These are phyloP conservation scores for Selenicereus undatus DNA, from an alignment of 148 eudicot species.

Conservation along the genomic window DNA sequence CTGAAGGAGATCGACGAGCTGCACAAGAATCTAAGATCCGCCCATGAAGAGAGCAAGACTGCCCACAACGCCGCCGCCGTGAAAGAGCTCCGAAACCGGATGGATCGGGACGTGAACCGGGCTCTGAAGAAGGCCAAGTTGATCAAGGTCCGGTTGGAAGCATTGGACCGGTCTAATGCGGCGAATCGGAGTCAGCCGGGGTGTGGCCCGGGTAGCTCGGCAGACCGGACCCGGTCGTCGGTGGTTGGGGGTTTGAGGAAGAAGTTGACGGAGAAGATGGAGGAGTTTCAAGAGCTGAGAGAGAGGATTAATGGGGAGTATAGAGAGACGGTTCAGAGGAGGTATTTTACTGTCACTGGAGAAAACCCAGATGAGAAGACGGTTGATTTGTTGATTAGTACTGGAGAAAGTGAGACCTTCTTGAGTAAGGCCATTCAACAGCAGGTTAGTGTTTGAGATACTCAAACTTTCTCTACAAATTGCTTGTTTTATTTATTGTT, in stretches of 20 bases:
- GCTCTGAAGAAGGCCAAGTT: slow-evolving; percentile 67
- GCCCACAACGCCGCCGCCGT: slow-evolving; percentile 56
- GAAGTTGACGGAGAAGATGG: slow-evolving; percentile 68
- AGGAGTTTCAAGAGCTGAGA: slow-evolving; percentile 58
- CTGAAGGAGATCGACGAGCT: slow-evolving; percentile 51
- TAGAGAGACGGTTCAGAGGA: slow-evolving; percentile 69
- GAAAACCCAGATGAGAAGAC: slow-evolving; percentile 69
- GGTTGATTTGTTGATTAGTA: slow-evolving; percentile 60
- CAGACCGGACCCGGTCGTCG: slow-evolving; percentile 70
- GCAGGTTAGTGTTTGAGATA: slow-evolving; percentile 38
- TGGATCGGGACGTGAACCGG: slow-evolving; percentile 61
- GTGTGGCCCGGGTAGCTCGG: slow-evolving; percentile 82
- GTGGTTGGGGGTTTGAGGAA: slow-evolving; percentile 73
- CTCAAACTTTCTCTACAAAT: neutral
- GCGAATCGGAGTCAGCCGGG: slow-evolving; percentile 62
- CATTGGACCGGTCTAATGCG: slow-evolving; percentile 63
- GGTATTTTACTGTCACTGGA: slow-evolving; percentile 86
- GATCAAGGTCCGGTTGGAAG: slow-evolving; percentile 58
- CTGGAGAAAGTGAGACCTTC: slow-evolving; percentile 85
- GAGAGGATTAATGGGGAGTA: slow-evolving; percentile 54
- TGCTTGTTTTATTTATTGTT: neutral
- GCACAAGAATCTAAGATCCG: slow-evolving; percentile 32
- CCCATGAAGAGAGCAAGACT: slow-evolving; percentile 70
- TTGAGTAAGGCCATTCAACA: slow-evolving; percentile 80
- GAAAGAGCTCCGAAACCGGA: slow-evolving; percentile 49